Conservation (phyloP, 768 basidiomycete genomes). For the Panaeolus cyanescens region DNA sequence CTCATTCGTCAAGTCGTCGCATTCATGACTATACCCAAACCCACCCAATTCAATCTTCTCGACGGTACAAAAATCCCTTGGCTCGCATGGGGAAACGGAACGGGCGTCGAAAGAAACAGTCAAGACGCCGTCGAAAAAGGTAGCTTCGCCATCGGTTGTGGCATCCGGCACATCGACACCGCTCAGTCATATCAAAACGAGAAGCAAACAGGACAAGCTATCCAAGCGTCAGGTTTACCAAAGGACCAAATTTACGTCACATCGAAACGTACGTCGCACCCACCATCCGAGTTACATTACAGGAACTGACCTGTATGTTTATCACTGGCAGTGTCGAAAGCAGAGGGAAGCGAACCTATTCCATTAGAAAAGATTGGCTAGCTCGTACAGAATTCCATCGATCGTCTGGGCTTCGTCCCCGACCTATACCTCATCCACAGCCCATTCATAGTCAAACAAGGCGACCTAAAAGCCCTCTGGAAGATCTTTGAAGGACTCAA, state of each 20-base stretch:
- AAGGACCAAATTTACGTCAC: constrained; percentile 52
- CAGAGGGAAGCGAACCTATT: constrained; percentile 21
- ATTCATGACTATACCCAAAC: constrained; percentile 13
- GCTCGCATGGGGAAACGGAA: constrained; percentile 53
- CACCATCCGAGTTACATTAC: not conserved
- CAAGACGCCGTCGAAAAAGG: no score
- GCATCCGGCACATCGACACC: constrained; percentile 54
- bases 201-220: constrained; percentile 39
- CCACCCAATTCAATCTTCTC: constrained; percentile 22
- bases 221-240: constrained; percentile 30
- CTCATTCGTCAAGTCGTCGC: no score
- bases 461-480: constrained; percentile 41
- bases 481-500: constrained; percentile 52
- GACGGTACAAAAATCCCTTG: constrained; percentile 43
- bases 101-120: no score
- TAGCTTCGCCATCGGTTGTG: constrained; percentile 35
- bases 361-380: constrained; percentile 34
- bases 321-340: constrained; percentile 10
- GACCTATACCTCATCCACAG: constrained; percentile 59
- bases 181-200: constrained; percentile 53
- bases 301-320: not conserved
- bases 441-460: constrained; percentile 28
- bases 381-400: constrained; percentile 45
- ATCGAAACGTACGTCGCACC: constrained; percentile 32
- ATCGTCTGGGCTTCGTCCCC: constrained; percentile 47